Conservation (phyloP, 2,329 filamentous ascomycete genomes). For the Incumbomyces lentus region DNA sequence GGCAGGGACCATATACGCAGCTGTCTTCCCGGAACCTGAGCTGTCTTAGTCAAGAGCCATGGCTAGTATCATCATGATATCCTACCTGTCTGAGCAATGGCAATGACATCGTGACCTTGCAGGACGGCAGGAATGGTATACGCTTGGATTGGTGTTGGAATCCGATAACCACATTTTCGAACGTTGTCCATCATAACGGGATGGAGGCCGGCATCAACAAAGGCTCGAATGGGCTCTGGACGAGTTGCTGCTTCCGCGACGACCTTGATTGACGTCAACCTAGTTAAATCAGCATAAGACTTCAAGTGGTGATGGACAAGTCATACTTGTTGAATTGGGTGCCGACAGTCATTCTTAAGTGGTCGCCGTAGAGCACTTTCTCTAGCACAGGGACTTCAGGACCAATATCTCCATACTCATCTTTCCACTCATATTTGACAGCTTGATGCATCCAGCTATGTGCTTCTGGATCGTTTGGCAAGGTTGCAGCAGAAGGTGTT, state of each 20-base stretch:
- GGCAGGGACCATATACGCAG: constrained; percentile 80
- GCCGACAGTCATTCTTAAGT: constrained; percentile 44
- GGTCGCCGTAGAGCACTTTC: constrained; percentile 57
- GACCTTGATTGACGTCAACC: constrained; percentile 41
- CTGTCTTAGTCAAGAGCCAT: constrained; percentile 2
- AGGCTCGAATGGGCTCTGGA: constrained; percentile 45
- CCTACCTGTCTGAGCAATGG: constrained; percentile 83
- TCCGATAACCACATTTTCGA: constrained; percentile 56
- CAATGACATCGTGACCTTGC: constrained; percentile 70
- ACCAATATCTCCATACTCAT: constrained; percentile 77
- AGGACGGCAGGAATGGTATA: constrained; percentile 74
- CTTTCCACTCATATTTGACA: constrained; percentile 70
- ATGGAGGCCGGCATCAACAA: constrained; percentile 71
- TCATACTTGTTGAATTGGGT: constrained; percentile 55
- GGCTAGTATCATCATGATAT: neutral
- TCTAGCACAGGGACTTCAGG: constrained; percentile 63
- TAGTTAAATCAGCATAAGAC: constrained; percentile 18
- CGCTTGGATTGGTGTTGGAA: constrained; percentile 77
- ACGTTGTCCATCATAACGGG: constrained; percentile 74
- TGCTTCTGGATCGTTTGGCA: neutral
- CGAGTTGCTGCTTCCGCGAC: constrained; percentile 39
- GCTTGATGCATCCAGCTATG: constrained; percentile 45
- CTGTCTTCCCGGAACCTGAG: constrained; percentile 89
- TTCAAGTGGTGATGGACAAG: neutral
- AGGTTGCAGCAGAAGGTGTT: no score